Conservation (phyloP, 192 early-diverging fungal genomes). For the Coemansia furcata region DNA sequence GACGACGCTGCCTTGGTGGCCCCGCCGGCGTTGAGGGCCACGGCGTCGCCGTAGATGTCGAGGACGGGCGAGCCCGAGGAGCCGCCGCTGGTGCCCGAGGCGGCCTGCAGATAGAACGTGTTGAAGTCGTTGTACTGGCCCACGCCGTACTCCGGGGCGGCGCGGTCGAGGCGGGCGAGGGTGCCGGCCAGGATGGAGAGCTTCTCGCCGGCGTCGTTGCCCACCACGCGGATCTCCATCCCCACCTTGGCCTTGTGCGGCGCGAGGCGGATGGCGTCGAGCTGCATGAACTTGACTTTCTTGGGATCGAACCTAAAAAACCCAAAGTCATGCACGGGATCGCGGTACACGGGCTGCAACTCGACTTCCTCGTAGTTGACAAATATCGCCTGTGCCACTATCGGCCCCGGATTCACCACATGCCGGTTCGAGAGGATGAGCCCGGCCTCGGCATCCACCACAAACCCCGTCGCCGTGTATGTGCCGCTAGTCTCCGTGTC, state of each 20-base stretch:
- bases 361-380: slow-evolving; percentile 79
- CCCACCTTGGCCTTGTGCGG: slow-evolving; percentile 75
- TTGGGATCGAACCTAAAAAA: slow-evolving; percentile 72
- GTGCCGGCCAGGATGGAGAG: slow-evolving; percentile 75
- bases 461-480: slow-evolving; percentile 70
- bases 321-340: slow-evolving; percentile 83
- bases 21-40: slow-evolving; percentile 70
- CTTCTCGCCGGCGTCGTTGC: slow-evolving; percentile 81
- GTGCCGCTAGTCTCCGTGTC: slow-evolving; percentile 77
- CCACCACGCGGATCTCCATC: slow-evolving; percentile 75
- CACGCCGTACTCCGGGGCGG: slow-evolving; percentile 70
- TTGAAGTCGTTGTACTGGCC: slow-evolving; percentile 81
- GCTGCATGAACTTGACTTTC: slow-evolving; percentile 44
- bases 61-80: slow-evolving; percentile 77
- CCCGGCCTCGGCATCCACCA: slow-evolving; percentile 70
- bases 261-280: slow-evolving; percentile 53
- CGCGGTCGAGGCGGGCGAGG: slow-evolving; percentile 69
- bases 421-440: slow-evolving; percentile 78
- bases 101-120: slow-evolving; percentile 80
- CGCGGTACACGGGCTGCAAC: slow-evolving; percentile 71
- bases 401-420: slow-evolving; percentile 72
- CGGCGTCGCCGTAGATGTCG: slow-evolving; percentile 77
- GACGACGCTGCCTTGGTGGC: slow-evolving; percentile 64
- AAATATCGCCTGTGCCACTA: slow-evolving; percentile 67
- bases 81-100: slow-evolving; percentile 74